phyloP scores from a whole-genome alignment of 176 grass and related monocot genomes.

The Oryza australiensis region DNA sequence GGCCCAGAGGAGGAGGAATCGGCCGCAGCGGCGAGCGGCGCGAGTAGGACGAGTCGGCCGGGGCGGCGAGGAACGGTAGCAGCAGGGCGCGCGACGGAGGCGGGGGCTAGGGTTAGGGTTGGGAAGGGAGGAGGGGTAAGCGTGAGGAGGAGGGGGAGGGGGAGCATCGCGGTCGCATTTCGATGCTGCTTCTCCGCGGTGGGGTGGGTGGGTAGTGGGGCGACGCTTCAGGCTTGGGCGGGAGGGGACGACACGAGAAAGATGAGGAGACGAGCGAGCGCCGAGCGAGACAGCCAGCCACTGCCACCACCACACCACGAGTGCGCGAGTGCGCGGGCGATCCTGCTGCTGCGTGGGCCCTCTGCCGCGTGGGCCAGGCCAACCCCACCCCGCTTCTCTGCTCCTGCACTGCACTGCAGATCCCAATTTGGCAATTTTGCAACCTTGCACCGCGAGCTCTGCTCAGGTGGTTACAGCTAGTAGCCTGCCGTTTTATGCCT shows the following conservation, averaged over 20 bases:
- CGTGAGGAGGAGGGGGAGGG: slow-evolving; percentile 1
- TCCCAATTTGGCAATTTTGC: no score
- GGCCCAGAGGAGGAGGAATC: not conserved
- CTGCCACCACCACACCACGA: no score
- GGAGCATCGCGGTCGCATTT: slow-evolving; percentile 52
- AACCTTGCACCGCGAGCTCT: no score
- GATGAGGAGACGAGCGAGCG: not conserved
- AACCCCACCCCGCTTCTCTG: no score
- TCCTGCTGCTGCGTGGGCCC: no score
- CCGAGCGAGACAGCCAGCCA: no score
- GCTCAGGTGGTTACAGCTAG: no score
- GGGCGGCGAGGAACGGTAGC: not conserved
- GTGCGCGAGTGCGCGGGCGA: no score
- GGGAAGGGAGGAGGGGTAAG: slow-evolving; percentile 30
- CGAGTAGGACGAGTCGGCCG: not conserved
- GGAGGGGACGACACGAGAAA: not conserved
- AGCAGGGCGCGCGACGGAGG: not conserved
- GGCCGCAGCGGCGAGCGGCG: not conserved
- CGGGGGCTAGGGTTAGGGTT: not conserved
- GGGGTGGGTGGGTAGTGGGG: no score
- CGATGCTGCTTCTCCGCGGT: slow-evolving; percentile 24
- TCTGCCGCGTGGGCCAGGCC: no score
- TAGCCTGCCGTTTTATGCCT: no score
- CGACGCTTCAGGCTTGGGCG: not conserved
- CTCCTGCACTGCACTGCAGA: no score